Percentiles rank a stretch among this genome's conserved stretches.
Evolutionary conservation across 1,284 basidiomycete species (phyloP).

Genomic region (Puccinia triticina): DNA sequence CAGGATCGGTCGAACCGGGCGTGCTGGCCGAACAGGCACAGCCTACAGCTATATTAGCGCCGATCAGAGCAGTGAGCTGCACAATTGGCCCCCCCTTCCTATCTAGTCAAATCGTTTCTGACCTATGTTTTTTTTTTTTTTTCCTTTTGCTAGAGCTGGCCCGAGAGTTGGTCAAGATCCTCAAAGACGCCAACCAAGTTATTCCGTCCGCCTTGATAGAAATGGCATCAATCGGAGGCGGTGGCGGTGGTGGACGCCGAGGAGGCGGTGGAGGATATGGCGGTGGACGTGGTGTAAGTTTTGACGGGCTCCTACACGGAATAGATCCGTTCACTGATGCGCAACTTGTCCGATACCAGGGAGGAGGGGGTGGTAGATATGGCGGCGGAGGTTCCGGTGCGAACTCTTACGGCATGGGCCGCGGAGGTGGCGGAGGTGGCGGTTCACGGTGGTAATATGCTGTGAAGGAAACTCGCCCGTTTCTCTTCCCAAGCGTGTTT

Average conservation of each 20-base stretch:
- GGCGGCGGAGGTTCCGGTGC: slow-evolving; percentile 61
- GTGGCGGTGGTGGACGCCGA: slow-evolving; percentile 64
- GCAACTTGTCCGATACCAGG: neutral
- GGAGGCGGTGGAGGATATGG: slow-evolving; percentile 53
- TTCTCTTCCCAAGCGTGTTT: neutral
- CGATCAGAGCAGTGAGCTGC: slow-evolving; percentile 56
- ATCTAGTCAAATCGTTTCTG: neutral
- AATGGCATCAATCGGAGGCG: slow-evolving; percentile 82
- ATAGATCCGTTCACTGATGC: neutral
- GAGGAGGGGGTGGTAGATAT: slow-evolving; percentile 56
- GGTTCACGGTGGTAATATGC: slow-evolving; percentile 51
- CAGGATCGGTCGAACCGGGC: slow-evolving; percentile 67
- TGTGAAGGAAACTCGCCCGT: neutral
- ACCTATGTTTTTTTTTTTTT: neutral
- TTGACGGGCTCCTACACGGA: no score
- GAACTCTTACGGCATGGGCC: slow-evolving; percentile 49
- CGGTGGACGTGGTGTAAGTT: slow-evolving; percentile 58
- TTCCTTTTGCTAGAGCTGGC: slow-evolving; percentile 76
- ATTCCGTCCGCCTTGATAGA: slow-evolving; percentile 89
- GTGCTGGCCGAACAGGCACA: slow-evolving; percentile 66
- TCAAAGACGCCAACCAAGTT: slow-evolving; percentile 84
- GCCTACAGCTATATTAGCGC: slow-evolving; percentile 87
- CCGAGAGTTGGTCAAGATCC: slow-evolving; percentile 83
- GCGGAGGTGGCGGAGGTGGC: slow-evolving; percentile 38
- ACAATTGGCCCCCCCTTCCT: neutral